Conservation (phyloP, 2,329 filamentous ascomycete species). For the Pestalotiopsis sp. region DNA sequence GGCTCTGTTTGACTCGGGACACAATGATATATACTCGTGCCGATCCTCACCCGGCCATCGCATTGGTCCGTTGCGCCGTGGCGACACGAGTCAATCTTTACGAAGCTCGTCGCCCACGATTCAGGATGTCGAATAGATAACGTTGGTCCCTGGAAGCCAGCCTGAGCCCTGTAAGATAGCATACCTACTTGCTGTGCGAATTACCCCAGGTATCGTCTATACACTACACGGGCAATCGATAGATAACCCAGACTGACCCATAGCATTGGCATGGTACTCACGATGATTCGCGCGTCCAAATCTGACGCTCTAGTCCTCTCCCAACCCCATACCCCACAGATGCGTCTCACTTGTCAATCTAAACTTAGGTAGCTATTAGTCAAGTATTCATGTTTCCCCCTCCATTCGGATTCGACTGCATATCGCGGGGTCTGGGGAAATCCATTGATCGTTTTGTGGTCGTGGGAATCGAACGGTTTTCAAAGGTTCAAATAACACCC, state of each 20-base stretch:
- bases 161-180: background rate
- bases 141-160: background rate
- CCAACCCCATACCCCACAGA: conserved; percentile 1
- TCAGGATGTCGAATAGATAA: background rate
- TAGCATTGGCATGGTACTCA: background rate
- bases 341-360: background rate
- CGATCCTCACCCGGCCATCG: background rate
- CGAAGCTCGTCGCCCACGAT: background rate
- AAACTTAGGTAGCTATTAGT: background rate
- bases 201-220: background rate
- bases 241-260: too few species aligned
- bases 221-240: background rate
- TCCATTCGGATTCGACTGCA: background rate
- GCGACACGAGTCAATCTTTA: background rate
- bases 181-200: background rate
- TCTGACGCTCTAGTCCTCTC: background rate
- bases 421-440: conserved; percentile 2
- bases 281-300: background rate
- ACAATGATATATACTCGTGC: background rate
- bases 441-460: background rate
- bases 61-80: background rate
- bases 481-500: background rate
- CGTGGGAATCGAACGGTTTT: background rate
- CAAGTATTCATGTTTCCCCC: background rate
- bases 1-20: background rate